These are phyloP conservation scores for Piloderma croceum DNA, from an alignment of 768 basidiomycete species.

Conservation along the genomic window DNA sequence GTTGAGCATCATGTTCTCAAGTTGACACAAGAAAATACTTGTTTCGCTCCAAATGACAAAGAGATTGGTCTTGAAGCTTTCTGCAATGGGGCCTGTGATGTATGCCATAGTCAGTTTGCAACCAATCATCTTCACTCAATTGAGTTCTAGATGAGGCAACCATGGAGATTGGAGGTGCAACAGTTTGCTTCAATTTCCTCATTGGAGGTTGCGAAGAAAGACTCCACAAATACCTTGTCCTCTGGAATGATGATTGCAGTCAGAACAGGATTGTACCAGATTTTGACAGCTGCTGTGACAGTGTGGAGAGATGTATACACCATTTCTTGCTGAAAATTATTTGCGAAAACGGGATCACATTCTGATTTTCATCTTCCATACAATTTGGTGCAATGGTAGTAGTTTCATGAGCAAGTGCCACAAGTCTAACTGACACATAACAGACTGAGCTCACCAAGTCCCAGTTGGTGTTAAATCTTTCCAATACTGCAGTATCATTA, in stretches of 20 bases:
- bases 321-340: slow-evolving; percentile 88
- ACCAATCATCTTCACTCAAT: slow-evolving; percentile 97
- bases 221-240: slow-evolving; percentile 91
- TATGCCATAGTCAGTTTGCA: slow-evolving; percentile 93
- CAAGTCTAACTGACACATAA: too few species aligned
- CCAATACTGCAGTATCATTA: too few species aligned
- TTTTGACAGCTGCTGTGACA: slow-evolving; percentile 91
- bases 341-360: slow-evolving; percentile 59
- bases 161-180: slow-evolving; percentile 92
- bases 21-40: slow-evolving; percentile 91
- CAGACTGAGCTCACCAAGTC: too few species aligned
- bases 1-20: slow-evolving; percentile 95
- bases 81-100: slow-evolving; percentile 88
- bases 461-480: too few species aligned
- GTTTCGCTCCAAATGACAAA: slow-evolving; percentile 99
- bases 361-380: too few species aligned
- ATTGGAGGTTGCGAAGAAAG: slow-evolving; percentile 99
- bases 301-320: slow-evolving; percentile 92
- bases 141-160: slow-evolving; percentile 93
- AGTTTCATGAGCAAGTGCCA: too few species aligned
- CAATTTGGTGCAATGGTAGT: too few species aligned
- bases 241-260: slow-evolving; percentile 93
- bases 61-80: slow-evolving; percentile 91
- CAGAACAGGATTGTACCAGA: slow-evolving; percentile 96
- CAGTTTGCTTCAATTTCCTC: slow-evolving; percentile 90